Conservation (phyloP, 177 flowering plant genomes). For the Vitis hybrid region DNA sequence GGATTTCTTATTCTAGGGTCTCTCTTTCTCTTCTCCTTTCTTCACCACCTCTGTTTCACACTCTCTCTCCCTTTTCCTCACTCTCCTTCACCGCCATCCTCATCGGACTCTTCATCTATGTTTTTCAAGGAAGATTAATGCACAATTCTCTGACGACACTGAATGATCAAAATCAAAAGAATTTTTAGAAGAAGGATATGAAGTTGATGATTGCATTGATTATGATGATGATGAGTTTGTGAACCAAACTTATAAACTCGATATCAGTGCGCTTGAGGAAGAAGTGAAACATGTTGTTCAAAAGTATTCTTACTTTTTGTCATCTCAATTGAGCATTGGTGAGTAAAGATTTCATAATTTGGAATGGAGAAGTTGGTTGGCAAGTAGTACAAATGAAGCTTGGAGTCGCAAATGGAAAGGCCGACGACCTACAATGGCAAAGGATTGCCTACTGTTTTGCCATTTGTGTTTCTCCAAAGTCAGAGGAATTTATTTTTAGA, state of each 20-base stretch:
- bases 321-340: neutral
- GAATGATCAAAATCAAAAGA: neutral
- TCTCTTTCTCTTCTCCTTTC: neutral
- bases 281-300: no score
- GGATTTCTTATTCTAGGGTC: constrained; percentile 9
- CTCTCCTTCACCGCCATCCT: neutral
- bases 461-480: constrained; percentile 84
- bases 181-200: constrained; percentile 9
- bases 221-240: constrained; percentile 19
- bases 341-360: constrained; percentile 8
- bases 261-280: constrained; percentile 37
- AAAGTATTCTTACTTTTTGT: no score
- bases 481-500: constrained; percentile 46
- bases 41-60: neutral
- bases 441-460: constrained; percentile 80
- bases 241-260: constrained; percentile 23
- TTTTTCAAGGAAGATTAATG: neutral
- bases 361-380: constrained; percentile 45
- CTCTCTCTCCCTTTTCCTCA: neutral
- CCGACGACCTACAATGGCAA: no score
- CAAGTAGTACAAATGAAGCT: constrained; percentile 59
- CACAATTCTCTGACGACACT: neutral
- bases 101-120: constrained; percentile 3
- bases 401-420: no score
- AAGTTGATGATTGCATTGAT: constrained; percentile 19